phyloP scores from a whole-genome alignment of 148 eudicot genomes.

The Amaranthus cruentus region DNA sequence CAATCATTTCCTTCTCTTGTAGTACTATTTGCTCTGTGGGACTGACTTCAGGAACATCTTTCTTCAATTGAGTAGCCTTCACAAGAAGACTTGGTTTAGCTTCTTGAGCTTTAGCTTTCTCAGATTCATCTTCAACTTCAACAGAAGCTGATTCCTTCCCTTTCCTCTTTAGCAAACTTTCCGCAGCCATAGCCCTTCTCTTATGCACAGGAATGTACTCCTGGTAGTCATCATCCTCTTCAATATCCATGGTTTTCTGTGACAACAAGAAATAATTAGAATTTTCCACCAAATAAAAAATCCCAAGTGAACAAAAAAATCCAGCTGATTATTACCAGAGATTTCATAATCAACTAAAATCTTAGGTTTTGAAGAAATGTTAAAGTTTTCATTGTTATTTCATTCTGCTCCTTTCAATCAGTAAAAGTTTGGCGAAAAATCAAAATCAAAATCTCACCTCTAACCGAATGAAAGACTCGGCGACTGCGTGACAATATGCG shows the following conservation, averaged over 20 bases:
- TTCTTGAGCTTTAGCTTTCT: slow-evolving; percentile 42
- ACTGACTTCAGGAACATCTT: slow-evolving; percentile 64
- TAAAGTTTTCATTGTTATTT: no score
- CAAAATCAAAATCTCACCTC: no score
- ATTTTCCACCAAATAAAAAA: no score
- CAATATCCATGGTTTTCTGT: slow-evolving; percentile 32
- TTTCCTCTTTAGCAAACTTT: slow-evolving; percentile 63
- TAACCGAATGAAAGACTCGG: no score
- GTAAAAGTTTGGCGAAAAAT: no score
- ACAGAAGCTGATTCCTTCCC: slow-evolving; percentile 32
- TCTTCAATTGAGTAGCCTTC: slow-evolving; percentile 64
- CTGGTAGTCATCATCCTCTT: slow-evolving; percentile 60
- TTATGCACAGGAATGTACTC: slow-evolving; percentile 81
- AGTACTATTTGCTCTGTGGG: slow-evolving; percentile 56
- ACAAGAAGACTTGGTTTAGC: slow-evolving; percentile 63
- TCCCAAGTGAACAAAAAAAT: no score
- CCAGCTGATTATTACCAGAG: no score
- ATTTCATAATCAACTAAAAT: no score
- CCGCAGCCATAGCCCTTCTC: slow-evolving; percentile 72
- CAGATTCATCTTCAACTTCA: slow-evolving; percentile 42
- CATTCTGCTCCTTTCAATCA: no score
- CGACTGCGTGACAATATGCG: no score
- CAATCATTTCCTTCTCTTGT: slow-evolving; percentile 86
- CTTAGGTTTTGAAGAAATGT: no score
- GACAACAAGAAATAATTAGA: background rate